Evolutionary conservation across 768 basidiomycete genomes (phyloP).

Genomic region (Pulveroboletus frians): DNA sequence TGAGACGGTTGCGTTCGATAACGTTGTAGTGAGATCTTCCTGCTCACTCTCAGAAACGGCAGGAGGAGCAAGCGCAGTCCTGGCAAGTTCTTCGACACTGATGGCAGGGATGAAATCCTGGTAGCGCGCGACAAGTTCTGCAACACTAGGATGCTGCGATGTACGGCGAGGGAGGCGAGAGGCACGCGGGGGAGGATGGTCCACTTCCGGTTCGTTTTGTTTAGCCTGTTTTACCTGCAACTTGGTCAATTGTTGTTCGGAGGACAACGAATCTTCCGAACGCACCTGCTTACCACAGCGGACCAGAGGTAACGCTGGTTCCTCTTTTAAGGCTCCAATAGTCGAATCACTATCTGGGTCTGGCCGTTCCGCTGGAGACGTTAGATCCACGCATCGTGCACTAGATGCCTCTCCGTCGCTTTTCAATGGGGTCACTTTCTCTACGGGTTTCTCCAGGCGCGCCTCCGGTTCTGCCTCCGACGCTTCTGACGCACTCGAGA

Average conservation of each 20-base stretch:
- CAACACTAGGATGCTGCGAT: slow-evolving; percentile 59
- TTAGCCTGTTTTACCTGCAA: slow-evolving; percentile 22
- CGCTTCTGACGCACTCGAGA: slow-evolving; percentile 67
- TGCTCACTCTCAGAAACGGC: slow-evolving; percentile 80
- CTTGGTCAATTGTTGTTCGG: slow-evolving; percentile 7
- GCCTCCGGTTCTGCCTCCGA: slow-evolving; percentile 55
- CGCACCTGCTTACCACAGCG: slow-evolving; percentile 27
- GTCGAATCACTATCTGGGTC: slow-evolving; percentile 83
- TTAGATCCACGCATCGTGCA: slow-evolving; percentile 8
- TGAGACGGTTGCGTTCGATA: slow-evolving; percentile 17
- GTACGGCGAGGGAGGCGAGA: slow-evolving; percentile 65
- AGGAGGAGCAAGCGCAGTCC: slow-evolving; percentile 61
- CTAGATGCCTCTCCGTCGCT: slow-evolving; percentile 16
- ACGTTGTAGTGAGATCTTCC: slow-evolving; percentile 41
- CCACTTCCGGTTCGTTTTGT: slow-evolving; percentile 15
- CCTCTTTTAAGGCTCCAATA: slow-evolving; percentile 53
- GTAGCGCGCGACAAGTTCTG: slow-evolving; percentile 80
- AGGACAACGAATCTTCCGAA: not conserved
- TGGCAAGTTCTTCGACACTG: slow-evolving; percentile 66
- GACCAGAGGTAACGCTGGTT: slow-evolving; percentile 10
- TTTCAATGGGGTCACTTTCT: slow-evolving; percentile 14
- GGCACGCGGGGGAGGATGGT: slow-evolving; percentile 28
- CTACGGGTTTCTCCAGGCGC: slow-evolving; percentile 19
- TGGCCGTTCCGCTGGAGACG: slow-evolving; percentile 35
- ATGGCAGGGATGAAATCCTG: slow-evolving; percentile 71